phyloP scores from a whole-genome alignment of 2,329 filamentous ascomycete species.

The Penicillium sp. region DNA sequence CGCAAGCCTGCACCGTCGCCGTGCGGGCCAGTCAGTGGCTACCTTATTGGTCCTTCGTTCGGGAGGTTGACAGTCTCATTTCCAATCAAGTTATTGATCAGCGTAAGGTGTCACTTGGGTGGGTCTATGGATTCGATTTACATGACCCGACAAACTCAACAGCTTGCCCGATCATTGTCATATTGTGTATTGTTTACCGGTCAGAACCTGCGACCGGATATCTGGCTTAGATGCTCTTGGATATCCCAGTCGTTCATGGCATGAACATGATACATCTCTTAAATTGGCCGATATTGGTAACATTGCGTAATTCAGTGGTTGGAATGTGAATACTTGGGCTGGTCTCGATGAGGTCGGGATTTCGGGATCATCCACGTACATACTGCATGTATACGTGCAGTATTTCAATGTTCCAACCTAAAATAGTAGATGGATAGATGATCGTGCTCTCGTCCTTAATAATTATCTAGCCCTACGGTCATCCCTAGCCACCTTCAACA shows the following conservation, averaged over 20 bases:
- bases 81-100: not conserved
- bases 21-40: not conserved
- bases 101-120: not conserved
- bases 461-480: not conserved
- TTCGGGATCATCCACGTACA: not conserved
- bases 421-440: not conserved
- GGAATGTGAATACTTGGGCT: not conserved
- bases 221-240: not conserved
- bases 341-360: not conserved
- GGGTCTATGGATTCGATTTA: not conserved
- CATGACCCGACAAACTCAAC: not conserved
- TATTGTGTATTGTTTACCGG: not conserved
- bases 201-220: not conserved
- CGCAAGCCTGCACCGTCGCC: not conserved
- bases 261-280: not conserved
- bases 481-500: not conserved
- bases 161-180: not conserved
- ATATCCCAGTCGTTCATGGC: not conserved
- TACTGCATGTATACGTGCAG: not conserved
- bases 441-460: not conserved
- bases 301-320: not conserved
- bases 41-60: not conserved
- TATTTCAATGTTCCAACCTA: not conserved
- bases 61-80: not conserved
- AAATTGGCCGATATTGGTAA: not conserved